Evolutionary conservation across 2,329 filamentous ascomycete species (phyloP).

Genomic region (Fulvia fulva): DNA sequence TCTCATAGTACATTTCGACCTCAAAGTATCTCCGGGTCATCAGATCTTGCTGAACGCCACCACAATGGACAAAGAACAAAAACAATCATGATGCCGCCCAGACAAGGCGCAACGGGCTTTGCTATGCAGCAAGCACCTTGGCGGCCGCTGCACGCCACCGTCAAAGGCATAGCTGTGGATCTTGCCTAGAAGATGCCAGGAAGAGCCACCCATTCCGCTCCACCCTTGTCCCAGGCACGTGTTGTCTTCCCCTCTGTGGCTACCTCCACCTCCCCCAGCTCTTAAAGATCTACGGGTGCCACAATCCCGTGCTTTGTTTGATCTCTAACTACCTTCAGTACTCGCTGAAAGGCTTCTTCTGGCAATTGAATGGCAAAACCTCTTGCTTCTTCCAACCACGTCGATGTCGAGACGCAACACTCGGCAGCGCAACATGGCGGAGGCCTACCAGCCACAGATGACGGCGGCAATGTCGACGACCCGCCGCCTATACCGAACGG

Average conservation of each 20-base stretch:
- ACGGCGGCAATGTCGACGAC: constrained; percentile 27
- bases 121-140: constrained; percentile 9
- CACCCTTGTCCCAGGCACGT: constrained; percentile 7
- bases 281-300: not conserved
- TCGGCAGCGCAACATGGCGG: constrained; percentile 20
- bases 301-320: not conserved
- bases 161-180: constrained; percentile 12
- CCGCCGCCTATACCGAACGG: constrained; percentile 28
- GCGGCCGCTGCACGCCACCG: constrained; percentile 1
- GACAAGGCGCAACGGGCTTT: not conserved
- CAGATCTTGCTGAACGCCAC: too few species aligned
- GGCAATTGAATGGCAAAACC: constrained; percentile 29
- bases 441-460: constrained; percentile 21
- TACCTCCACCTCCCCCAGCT: constrained; percentile 6
- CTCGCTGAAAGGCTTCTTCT: not conserved
- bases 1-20: too few species aligned
- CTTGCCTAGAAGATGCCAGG: constrained; percentile 16
- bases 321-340: not conserved
- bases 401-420: constrained; percentile 21
- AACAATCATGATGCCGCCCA: not conserved
- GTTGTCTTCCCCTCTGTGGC: constrained; percentile 2
- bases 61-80: not conserved
- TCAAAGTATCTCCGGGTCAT: too few species aligned
- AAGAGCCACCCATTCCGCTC: constrained; percentile 13
- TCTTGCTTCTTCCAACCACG: constrained; percentile 15